phyloP scores from a whole-genome alignment of 1,139 yeast species.

The Candida labiduridarum region DNA sequence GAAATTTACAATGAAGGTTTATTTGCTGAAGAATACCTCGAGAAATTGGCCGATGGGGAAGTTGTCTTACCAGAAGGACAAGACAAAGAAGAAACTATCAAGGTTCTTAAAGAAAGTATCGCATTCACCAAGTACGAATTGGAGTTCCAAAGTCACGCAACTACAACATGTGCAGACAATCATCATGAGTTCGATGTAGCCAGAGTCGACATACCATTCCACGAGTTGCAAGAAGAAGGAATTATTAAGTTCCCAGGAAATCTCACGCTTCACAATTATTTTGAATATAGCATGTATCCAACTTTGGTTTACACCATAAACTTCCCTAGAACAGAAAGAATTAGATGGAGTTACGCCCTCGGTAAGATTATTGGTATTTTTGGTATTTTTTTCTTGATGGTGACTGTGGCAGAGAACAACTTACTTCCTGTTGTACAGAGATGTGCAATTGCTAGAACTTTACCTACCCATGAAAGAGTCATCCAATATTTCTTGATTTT shows the following conservation, averaged over 20 bases:
- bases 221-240: conserved; percentile 22
- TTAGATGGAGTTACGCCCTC: conserved; percentile 72
- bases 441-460: conserved; percentile 54
- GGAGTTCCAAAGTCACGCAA: conserved; percentile 44
- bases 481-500: conserved; percentile 61
- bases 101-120: conserved; percentile 47
- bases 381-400: conserved; percentile 85
- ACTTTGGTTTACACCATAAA: conserved; percentile 79
- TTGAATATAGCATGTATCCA: conserved; percentile 87
- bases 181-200: conserved; percentile 17
- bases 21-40: conserved; percentile 41
- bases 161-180: conserved; percentile 14
- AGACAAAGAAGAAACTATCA: conserved; percentile 27
- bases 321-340: conserved; percentile 71
- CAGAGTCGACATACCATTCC: conserved; percentile 19
- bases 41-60: conserved; percentile 21
- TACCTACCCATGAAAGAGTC: conserved; percentile 49
- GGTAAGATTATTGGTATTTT: conserved; percentile 77
- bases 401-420: conserved; percentile 74
- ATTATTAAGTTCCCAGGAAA: conserved; percentile 64
- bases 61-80: conserved; percentile 22
- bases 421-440: conserved; percentile 75
- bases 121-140: conserved; percentile 68
- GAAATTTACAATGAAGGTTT: conserved; percentile 56
- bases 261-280: conserved; percentile 66